phyloP scores from a whole-genome alignment of 176 grass and related monocot species.

The Zizania latifolia region DNA sequence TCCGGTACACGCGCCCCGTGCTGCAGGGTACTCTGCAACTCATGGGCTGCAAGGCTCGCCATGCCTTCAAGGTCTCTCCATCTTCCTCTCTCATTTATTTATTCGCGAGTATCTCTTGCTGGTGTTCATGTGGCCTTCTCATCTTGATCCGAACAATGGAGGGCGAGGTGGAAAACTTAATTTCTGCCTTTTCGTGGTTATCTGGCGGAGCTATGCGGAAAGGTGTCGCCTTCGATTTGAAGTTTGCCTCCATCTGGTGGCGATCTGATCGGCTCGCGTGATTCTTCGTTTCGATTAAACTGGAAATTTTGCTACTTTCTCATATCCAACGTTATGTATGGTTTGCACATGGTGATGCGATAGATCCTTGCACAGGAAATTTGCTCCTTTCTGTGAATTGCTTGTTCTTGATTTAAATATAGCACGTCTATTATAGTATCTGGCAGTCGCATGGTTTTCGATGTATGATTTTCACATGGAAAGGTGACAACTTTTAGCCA shows the following conservation, averaged over 20 bases:
- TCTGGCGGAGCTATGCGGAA: not conserved
- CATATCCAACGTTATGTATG: not conserved
- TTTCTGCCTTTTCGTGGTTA: not conserved
- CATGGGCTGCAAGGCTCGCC: conserved; percentile 97
- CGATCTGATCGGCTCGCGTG: not conserved
- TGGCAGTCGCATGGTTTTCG: not conserved
- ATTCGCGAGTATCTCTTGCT: no score
- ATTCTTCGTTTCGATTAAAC: not conserved
- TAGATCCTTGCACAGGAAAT: conserved; percentile 18
- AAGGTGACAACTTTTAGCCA: not conserved
- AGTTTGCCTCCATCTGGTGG: not conserved
- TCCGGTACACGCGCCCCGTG: conserved; percentile 79
- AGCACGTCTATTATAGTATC: not conserved
- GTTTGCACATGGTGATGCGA: not conserved
- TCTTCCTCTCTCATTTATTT: not conserved
- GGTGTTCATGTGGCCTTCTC: not conserved
- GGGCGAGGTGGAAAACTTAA: not conserved
- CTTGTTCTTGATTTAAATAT: not conserved
- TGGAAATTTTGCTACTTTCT: not conserved
- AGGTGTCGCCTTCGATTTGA: not conserved
- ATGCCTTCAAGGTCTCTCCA: conserved; percentile 91
- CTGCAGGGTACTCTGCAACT: conserved; percentile 96
- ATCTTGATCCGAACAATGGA: not conserved
- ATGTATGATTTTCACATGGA: conserved; percentile 11
- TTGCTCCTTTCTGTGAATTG: not conserved